Percentiles rank a stretch among this genome's conserved stretches.
phyloP scores from a whole-genome alignment of 2,329 filamentous ascomycete species.

The Xylaria polymorpha region DNA sequence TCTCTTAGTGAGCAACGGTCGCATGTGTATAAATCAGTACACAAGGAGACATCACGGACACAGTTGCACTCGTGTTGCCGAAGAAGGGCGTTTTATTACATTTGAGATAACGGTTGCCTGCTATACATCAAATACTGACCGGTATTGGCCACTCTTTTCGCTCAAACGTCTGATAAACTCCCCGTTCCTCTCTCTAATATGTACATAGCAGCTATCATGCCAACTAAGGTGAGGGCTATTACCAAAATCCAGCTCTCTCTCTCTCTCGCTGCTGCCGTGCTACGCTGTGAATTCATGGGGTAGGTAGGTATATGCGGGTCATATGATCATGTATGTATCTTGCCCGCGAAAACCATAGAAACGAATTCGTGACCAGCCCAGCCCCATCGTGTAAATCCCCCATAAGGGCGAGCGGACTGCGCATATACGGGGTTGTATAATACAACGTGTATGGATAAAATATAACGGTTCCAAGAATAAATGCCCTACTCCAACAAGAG shows the following conservation, averaged over 20 bases:
- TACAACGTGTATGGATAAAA: conserved; percentile 45
- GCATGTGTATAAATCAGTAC: background rate
- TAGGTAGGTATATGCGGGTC: conserved; percentile 12
- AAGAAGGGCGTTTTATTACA: conserved; percentile 23
- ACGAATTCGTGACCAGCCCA: conserved; percentile 28
- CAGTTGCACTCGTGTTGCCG: background rate
- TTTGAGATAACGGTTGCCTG: conserved; percentile 14
- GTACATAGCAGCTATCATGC: conserved; percentile 25
- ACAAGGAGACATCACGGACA: background rate
- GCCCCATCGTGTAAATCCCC: conserved; percentile 29
- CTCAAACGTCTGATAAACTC: conserved; percentile 12
- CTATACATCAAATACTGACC: conserved; percentile 23
- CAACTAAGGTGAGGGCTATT: conserved; percentile 11
- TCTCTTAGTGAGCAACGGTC: too few relatives aligned
- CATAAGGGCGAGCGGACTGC: background rate
- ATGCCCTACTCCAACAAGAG: conserved; percentile 39
- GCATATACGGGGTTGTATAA: conserved; percentile 37
- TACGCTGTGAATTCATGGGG: conserved; percentile 10
- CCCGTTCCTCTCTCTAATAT: conserved; percentile 27
- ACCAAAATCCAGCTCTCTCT: conserved; percentile 1
- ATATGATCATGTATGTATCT: conserved; percentile 9
- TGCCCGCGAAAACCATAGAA: conserved; percentile 36
- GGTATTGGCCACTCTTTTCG: conserved; percentile 1
- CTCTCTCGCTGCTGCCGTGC: conserved; percentile 3
- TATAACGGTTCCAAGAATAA: conserved; percentile 37